Base-by-base conservation (phyloP, 1,139 yeast species). In the Arxiozyma heterogenica region DNA sequence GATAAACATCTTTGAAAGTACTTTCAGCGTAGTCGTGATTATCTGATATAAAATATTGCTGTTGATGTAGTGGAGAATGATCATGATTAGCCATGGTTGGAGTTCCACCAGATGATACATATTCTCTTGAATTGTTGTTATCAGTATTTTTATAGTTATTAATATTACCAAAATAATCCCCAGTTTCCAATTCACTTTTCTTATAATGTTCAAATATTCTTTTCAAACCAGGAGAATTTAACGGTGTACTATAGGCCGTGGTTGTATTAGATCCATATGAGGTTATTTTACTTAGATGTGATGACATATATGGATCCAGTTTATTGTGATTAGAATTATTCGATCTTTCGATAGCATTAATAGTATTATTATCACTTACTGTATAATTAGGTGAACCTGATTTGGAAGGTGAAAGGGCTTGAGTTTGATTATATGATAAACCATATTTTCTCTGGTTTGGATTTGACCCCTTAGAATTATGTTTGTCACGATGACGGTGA, bases 231-330 rank as follows among this genome's bases (percentile, higher is more conserved):
- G 72, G 69, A 41, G 70, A 60, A 48, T 64, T 61, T 55, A 66
- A 51, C 39, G 69, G 67, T 3, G 71, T 66, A 46, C 62, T 61
- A 50, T 63, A 65, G 20, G 66, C 64, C 21, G 67, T 61, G 51
- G 64, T 61, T 22, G 63, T 62, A 27, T 59, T 59, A 7, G 67
- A 61, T 9, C 61, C 60, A 44, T 57, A 51, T 39, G 69, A 62
- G 7, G 70, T 65, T 49, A 64, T 66, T 49, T 69, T 61, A 53
- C 66, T 65, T 54, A 62, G 67, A 11, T 57, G 51, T 15, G 69
- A 65, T 15, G 69, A 64, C 8, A 61, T 60, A 34, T 58, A 58
- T 5, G 64, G 61, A 49, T 60, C 61, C 23, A 62, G 57, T 49
- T 62, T 57, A 39, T 58, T 42, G 22, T 34, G n/a, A 6, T 49